Evolutionary conservation across 768 basidiomycete species (phyloP), one percentile per base, ranked within the genome.

Genomic region (Heimioporus sp.): DNA sequence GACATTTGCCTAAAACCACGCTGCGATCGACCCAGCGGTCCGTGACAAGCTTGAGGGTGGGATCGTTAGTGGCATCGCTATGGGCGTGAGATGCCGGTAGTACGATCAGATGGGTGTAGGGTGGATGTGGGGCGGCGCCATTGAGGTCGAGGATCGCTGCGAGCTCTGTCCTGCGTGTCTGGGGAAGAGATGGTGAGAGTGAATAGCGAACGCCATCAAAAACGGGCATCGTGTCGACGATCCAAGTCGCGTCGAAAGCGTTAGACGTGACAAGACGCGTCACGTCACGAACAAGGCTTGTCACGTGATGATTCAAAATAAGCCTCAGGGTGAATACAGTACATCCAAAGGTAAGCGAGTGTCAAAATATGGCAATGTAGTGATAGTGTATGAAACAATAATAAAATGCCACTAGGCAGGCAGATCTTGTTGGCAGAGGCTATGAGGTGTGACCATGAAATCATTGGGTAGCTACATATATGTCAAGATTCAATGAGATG

Each of bases 1-100:
- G 86, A 5, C 75, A 51, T 55, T 79, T 78, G 2, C 79, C 82
- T 4, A 87, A 68, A 10, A 85, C 64, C 19, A 83, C 60, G 5
- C 81, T 83, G 30, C 85, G 76, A 45, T 89, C 84, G 1, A 90
- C 82, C 90, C 91, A 93, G 32, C 71, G 68, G 31, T 83, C 82
- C 67, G 81, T 57, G 35, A 62, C 55, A 51, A 52, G 48, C 47
- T 57, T 59, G 43, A 52, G 38, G 75, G 53, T 69, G 5, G 78
- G 76, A 30, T 78, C 74, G n/a, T 53, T 60, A 13, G 68, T 66
- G 24, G 42, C 46, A 45, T 64, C 60, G 2, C 59, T 51, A n/a
- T 80, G 61, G 10, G 72, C 71, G 49, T 80, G 73, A 61, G 78
- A 81, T 19, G 84, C 81, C 34, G 81, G 78, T 48, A 84, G 63